phyloP scores from a whole-genome alignment of 768 basidiomycete species.

The Tricholoma flavovirens region DNA sequence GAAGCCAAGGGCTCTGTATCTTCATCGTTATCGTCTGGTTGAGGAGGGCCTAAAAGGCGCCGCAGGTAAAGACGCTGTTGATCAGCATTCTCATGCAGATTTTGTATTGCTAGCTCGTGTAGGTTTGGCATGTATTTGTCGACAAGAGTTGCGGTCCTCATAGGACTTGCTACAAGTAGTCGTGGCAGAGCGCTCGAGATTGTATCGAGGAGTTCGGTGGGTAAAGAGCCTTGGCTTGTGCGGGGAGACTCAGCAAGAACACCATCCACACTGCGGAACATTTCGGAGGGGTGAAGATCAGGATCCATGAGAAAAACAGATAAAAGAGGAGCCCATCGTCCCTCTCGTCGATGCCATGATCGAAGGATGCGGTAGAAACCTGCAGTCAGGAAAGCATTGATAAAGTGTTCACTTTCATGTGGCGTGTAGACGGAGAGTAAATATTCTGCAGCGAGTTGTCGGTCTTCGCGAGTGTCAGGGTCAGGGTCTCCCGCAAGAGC shows the following conservation, averaged over 20 bases:
- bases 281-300: slow-evolving; percentile 47
- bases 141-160: slow-evolving; percentile 65
- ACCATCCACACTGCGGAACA: slow-evolving; percentile 64
- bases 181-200: slow-evolving; percentile 57
- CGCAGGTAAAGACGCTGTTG: slow-evolving; percentile 68
- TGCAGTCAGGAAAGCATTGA: slow-evolving; percentile 68
- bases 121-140: slow-evolving; percentile 61
- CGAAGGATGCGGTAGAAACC: slow-evolving; percentile 91
- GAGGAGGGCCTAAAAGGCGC: slow-evolving; percentile 56
- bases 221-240: slow-evolving; percentile 44
- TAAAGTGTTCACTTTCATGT: slow-evolving; percentile 62
- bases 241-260: slow-evolving; percentile 46
- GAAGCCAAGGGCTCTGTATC: slow-evolving; percentile 15
- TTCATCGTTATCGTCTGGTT: slow-evolving; percentile 37
- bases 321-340: slow-evolving; percentile 69
- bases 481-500: slow-evolving; percentile 74
- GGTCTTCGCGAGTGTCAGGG: slow-evolving; percentile 79
- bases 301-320: slow-evolving; percentile 72
- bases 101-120: slow-evolving; percentile 58
- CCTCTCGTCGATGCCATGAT: slow-evolving; percentile 70
- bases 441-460: slow-evolving; percentile 92
- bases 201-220: slow-evolving; percentile 48
- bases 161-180: slow-evolving; percentile 56
- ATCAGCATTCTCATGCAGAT: slow-evolving; percentile 39
- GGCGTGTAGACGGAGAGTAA: slow-evolving; percentile 90